Evolutionary conservation across 768 basidiomycete genomes (phyloP).

Genomic region (Termitomyces sp.): DNA sequence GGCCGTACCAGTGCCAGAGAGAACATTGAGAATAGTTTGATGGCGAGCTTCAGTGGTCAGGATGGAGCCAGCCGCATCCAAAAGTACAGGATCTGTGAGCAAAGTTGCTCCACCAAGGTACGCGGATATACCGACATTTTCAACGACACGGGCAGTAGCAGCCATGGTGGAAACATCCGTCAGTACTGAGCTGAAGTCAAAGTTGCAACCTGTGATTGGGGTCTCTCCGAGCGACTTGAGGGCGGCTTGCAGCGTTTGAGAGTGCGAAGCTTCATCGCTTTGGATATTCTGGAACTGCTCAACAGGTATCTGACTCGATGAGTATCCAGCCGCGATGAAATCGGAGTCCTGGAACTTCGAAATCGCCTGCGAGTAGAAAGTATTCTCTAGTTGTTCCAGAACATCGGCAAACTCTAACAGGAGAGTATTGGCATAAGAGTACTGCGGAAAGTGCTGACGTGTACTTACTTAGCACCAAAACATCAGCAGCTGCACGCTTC

Average conservation of each 20-base stretch:
- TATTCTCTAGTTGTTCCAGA: slow-evolving; percentile 66
- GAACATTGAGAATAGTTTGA: slow-evolving; percentile 68
- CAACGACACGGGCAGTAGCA: slow-evolving; percentile 66
- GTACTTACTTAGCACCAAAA: slow-evolving; percentile 57
- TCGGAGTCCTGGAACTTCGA: slow-evolving; percentile 58
- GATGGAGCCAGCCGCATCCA: slow-evolving; percentile 68
- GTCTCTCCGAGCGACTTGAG: slow-evolving; percentile 49
- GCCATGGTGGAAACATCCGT: slow-evolving; percentile 67
- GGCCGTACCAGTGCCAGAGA: slow-evolving; percentile 50
- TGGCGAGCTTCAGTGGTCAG: slow-evolving; percentile 82
- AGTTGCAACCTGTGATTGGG: slow-evolving; percentile 55
- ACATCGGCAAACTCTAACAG: slow-evolving; percentile 69
- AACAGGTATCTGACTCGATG: slow-evolving; percentile 44
- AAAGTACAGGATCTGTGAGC: slow-evolving; percentile 51
- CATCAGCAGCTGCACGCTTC: slow-evolving; percentile 40
- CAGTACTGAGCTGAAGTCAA: slow-evolving; percentile 62
- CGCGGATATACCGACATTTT: slow-evolving; percentile 70
- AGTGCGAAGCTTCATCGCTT: slow-evolving; percentile 59
- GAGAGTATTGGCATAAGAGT: neutral
- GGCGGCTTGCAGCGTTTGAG: slow-evolving; percentile 45
- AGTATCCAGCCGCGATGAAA: slow-evolving; percentile 63
- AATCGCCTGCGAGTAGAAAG: slow-evolving; percentile 66
- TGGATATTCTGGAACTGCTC: slow-evolving; percentile 60
- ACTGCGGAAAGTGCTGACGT: neutral
- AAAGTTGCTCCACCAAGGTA: slow-evolving; percentile 73